Base-by-base conservation (phyloP, 2,329 filamentous ascomycete species). In the Aspergillus neotritici region DNA sequence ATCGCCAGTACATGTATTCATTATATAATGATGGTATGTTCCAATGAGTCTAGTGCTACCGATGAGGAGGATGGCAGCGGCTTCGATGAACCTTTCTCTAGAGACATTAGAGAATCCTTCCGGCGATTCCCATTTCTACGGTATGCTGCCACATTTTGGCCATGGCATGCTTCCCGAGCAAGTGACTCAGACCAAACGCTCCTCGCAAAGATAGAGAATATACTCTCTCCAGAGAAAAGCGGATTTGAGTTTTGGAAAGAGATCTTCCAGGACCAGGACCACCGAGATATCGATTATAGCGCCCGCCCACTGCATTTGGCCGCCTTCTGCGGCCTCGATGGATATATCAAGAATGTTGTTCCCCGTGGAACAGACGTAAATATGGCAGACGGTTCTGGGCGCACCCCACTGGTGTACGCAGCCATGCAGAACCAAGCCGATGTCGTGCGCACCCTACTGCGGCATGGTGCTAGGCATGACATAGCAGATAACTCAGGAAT, bases 71-170 rank as follows among this genome's bases (percentile, higher is more conserved):
- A 25, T 25, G 21, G 3, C 21, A 25, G 21, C 7, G 7, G 9
- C 7, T 25, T 3, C 7, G 21, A 25, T 9, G 21, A 25, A 30
- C 12, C n/a, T 34, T 34, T 11, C 7, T n/a, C 29, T 5, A 16
- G 9, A 29, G 30, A 11, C 13, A 13, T 17, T 13, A 37, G 31
- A 10, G 38, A 17, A 4, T 7, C 33, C 5, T 14, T 37, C 15
- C 33, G 34, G 10, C 42, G 15, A 12, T 46, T 37, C 14, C 46
- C 42, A 5, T 45, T 46, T 13, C 15, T 48, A 11, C 38, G 43
- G 34, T 48, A 48, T 11, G 39, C 46, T 2, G 14, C 34, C 12
- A 35, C 31, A 14, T 32, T 37, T 21, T 17, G 39, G 16, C 29
- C 31, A 11, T 13, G 36, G 14, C 43, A 48, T 35, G 34, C 32